phyloP scores from a whole-genome alignment of 202 grass and related monocot species.

The Zizania palustris region DNA sequence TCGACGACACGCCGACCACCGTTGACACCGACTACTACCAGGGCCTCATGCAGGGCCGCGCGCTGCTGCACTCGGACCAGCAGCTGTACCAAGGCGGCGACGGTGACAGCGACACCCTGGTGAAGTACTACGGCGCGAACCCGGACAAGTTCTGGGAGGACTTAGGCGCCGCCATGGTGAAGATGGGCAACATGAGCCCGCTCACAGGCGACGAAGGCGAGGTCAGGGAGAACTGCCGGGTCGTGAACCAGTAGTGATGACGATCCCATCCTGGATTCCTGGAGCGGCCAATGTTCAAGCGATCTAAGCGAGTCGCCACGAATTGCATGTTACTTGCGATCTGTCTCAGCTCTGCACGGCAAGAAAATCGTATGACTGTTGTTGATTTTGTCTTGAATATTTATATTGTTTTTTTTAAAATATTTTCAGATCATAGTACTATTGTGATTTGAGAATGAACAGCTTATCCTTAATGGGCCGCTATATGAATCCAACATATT shows the following conservation, averaged over 20 bases:
- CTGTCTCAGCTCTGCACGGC: neutral
- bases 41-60: constrained; percentile 54
- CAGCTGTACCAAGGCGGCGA: constrained; percentile 60
- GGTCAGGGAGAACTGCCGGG: constrained; percentile 66
- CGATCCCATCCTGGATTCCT: neutral
- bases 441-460: neutral
- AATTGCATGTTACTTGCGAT: neutral
- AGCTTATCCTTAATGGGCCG: neutral
- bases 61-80: constrained; percentile 77
- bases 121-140: constrained; percentile 57
- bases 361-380: neutral
- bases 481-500: too few species aligned
- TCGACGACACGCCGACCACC: constrained; percentile 65
- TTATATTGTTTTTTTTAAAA: neutral
- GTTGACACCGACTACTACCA: constrained; percentile 72
- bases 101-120: constrained; percentile 48
- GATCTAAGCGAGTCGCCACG: neutral
- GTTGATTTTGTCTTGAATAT: neutral
- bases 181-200: constrained; percentile 55
- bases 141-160: constrained; percentile 54
- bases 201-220: constrained; percentile 61
- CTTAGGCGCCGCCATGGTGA: constrained; percentile 62
- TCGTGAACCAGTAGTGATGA: constrained; percentile 53
- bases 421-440: neutral
- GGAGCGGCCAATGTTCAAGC: too few species aligned